Evolutionary conservation across 345 rosid genomes (phyloP).

Genomic region (Eucalyptus marginata): DNA sequence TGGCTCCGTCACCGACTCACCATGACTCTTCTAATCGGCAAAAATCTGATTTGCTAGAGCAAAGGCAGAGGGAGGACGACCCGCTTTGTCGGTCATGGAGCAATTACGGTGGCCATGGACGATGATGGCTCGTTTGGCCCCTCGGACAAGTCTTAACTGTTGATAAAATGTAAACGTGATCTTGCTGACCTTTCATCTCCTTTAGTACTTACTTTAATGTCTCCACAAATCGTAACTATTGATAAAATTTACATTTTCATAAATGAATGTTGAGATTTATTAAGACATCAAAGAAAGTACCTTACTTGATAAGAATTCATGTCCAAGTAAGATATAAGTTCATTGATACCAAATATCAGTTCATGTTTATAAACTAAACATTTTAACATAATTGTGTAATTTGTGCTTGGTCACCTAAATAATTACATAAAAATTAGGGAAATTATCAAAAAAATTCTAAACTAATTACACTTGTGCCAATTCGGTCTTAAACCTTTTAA

Average conservation of each 20-base stretch:
- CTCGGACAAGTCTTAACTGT: not conserved
- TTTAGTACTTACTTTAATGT: not conserved
- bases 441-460: no score
- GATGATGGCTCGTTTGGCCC: not conserved
- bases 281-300: not conserved
- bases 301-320: not conserved
- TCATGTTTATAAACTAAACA: not conserved
- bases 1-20: not conserved
- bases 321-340: not conserved
- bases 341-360: not conserved
- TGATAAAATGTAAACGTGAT: not conserved
- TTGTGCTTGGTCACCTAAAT: not conserved
- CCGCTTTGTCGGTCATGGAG: not conserved
- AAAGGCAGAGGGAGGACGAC: not conserved
- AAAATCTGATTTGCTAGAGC: not conserved
- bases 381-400: not conserved
- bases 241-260: not conserved
- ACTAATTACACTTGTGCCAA: not conserved
- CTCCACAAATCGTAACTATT: not conserved
- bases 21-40: not conserved
- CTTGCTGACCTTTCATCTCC: not conserved
- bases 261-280: not conserved
- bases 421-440: not conserved
- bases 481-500: no score
- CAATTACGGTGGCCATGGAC: not conserved